Percentiles rank a stretch among this genome's conserved stretches.
Evolutionary conservation across 2,329 filamentous ascomycete species (phyloP).

Genomic region (Spiromastix sp.): DNA sequence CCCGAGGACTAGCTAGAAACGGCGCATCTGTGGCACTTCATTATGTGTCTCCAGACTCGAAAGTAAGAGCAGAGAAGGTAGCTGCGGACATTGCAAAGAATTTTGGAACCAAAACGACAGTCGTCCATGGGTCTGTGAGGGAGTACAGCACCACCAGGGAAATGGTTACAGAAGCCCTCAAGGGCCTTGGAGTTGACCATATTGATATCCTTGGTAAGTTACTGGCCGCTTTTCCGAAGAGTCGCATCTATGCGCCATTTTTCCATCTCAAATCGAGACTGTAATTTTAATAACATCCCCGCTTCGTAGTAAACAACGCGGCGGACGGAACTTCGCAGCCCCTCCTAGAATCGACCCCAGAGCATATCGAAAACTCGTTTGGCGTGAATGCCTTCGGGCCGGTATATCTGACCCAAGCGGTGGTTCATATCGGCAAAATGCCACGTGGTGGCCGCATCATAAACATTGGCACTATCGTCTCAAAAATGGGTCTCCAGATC

Average conservation of each 20-base stretch:
- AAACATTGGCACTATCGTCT: conserved; percentile 9
- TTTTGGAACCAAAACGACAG: conserved; percentile 10
- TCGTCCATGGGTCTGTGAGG: conserved; percentile 15
- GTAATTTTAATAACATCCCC: too few relatives aligned
- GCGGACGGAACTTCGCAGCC: too few relatives aligned
- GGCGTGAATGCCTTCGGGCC: too few relatives aligned
- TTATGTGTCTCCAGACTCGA: conserved; percentile 16
- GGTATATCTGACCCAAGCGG: too few relatives aligned
- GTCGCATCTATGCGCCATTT: too few relatives aligned
- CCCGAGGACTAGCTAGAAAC: conserved; percentile 19
- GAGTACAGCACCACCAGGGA: conserved; percentile 10
- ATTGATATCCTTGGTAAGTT: too few relatives aligned
- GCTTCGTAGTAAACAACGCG: too few relatives aligned
- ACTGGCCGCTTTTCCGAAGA: too few relatives aligned
- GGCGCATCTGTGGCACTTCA: conserved; percentile 18
- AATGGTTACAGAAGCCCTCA: conserved; percentile 10
- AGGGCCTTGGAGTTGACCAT: conserved; percentile 8
- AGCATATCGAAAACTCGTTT: too few relatives aligned
- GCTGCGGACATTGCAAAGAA: conserved; percentile 9
- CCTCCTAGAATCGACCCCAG: too few relatives aligned
- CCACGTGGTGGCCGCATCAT: not conserved
- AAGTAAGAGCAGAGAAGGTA: conserved; percentile 11
- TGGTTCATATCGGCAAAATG: too few relatives aligned
- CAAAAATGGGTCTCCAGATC: conserved; percentile 8
- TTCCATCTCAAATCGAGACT: too few relatives aligned